phyloP scores from a whole-genome alignment of 768 basidiomycete species.

The Rhodotorula sphaerocarpa region DNA sequence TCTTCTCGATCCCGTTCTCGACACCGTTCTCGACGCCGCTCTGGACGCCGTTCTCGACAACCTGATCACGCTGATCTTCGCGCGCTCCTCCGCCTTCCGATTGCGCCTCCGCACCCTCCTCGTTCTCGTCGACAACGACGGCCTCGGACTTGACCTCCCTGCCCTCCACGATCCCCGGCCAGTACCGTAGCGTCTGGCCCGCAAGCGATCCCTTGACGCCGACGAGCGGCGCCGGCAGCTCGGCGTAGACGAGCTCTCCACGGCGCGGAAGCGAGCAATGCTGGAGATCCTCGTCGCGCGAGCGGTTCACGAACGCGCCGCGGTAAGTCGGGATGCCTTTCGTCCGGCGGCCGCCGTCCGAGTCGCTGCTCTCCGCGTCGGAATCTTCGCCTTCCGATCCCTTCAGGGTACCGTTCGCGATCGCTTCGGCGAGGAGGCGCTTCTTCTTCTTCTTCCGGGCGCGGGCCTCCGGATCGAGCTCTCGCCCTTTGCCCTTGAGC shows the following conservation, averaged over 20 bases:
- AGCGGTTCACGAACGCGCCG: slow-evolving; percentile 14
- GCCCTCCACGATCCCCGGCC: slow-evolving; percentile 66
- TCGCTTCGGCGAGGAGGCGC: neutral
- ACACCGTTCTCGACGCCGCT: slow-evolving; percentile 19
- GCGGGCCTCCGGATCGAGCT: too few species aligned
- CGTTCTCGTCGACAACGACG: neutral
- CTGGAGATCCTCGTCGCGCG: slow-evolving; percentile 19
- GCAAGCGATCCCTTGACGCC: slow-evolving; percentile 42
- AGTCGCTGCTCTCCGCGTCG: neutral
- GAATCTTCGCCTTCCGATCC: neutral
- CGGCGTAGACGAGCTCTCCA: slow-evolving; percentile 66
- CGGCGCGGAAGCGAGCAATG: slow-evolving; percentile 46
- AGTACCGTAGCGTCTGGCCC: slow-evolving; percentile 55
- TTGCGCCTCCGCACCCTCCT: neutral
- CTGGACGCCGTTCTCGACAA: too few species aligned
- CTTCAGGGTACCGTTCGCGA: neutral
- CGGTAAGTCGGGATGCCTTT: neutral
- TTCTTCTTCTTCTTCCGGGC: neutral
- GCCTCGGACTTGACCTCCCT: slow-evolving; percentile 50
- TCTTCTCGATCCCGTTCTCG: slow-evolving; percentile 26
- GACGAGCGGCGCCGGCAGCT: slow-evolving; percentile 51
- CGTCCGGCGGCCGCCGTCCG: too few species aligned
- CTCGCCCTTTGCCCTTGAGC: neutral
- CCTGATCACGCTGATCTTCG: too few species aligned
- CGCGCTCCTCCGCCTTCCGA: neutral